phyloP scores from a whole-genome alignment of 305 asterid species.

The Rubia tinctorum region DNA sequence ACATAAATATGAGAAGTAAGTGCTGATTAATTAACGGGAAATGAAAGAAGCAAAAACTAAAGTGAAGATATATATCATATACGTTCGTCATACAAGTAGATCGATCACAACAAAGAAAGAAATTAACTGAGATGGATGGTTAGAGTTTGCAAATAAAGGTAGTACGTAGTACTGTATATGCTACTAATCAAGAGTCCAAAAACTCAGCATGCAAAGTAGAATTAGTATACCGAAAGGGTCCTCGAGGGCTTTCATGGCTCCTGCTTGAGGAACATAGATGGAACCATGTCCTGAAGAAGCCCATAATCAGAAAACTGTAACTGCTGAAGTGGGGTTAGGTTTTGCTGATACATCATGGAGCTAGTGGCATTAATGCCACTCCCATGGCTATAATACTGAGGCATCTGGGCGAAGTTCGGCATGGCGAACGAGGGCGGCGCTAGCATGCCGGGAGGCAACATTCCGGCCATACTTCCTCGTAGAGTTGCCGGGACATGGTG shows the following conservation, averaged over 20 bases:
- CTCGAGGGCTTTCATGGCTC: conserved; percentile 29
- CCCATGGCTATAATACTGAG: conserved; percentile 36
- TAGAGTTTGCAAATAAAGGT: conserved; percentile 3
- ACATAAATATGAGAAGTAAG: not conserved
- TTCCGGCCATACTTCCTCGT: conserved; percentile 48
- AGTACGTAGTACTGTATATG: not conserved
- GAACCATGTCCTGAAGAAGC: conserved; percentile 55
- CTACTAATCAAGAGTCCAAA: not conserved
- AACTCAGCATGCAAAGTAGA: not conserved
- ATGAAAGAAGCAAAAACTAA: not conserved
- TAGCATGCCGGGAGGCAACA: conserved; percentile 40
- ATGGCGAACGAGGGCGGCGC: conserved; percentile 22
- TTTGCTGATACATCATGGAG: conserved; percentile 37
- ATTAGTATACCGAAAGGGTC: not conserved
- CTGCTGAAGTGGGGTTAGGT: conserved; percentile 27
- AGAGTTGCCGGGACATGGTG: conserved; percentile 54
- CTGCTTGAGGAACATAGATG: conserved; percentile 40
- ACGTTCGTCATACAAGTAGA: not conserved
- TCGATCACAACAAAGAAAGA: not conserved
- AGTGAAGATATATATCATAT: not conserved
- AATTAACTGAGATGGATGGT: not conserved
- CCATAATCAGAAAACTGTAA: conserved; percentile 47
- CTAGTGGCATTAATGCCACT: conserved; percentile 15
- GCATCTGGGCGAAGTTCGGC: conserved; percentile 41
- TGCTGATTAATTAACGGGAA: not conserved